A percentile compares a stretch with the other conserved stretches of the same genome.
phyloP scores from a whole-genome alignment of 805 yeast genomes.

The Pichia manshurica region DNA sequence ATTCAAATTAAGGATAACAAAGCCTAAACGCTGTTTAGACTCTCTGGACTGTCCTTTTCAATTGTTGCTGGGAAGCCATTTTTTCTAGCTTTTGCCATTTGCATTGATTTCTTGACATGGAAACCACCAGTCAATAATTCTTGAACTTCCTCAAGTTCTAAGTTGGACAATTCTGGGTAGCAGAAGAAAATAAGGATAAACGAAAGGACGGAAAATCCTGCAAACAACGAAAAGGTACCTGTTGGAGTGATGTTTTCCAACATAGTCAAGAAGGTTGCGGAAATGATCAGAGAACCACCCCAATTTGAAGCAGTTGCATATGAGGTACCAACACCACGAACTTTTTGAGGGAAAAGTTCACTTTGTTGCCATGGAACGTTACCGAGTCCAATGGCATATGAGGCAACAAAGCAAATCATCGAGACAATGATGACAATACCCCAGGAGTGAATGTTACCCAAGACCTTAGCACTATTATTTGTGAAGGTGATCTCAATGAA shows the following conservation, averaged over 20 bases:
- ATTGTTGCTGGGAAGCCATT: background rate
- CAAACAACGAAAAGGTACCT: constrained; percentile 89
- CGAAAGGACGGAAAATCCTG: constrained; percentile 70
- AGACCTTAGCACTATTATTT: constrained; percentile 37
- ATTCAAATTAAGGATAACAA: background rate
- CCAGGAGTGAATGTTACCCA: constrained; percentile 65
- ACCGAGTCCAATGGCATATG: constrained; percentile 92
- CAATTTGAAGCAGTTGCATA: constrained; percentile 91
- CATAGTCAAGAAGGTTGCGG: constrained; percentile 92
- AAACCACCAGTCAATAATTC: constrained; percentile 77
- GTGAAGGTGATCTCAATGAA: constrained; percentile 62
- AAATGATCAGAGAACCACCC: constrained; percentile 89
- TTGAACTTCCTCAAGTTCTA: constrained; percentile 89
- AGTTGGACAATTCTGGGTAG: constrained; percentile 87
- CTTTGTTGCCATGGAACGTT: constrained; percentile 98
- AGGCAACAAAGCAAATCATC: constrained; percentile 83
- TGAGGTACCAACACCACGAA: constrained; percentile 88
- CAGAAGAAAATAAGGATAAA: constrained; percentile 72
- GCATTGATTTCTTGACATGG: constrained; percentile 63
- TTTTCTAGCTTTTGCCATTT: constrained; percentile 44
- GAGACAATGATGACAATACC: constrained; percentile 80
- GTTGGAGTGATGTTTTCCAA: constrained; percentile 88
- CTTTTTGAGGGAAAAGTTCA: constrained; percentile 89
- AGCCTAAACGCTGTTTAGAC: constrained; percentile 7
- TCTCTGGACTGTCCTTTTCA: constrained; percentile 8